A percentile compares a stretch with the other conserved stretches of the same genome.
These are phyloP conservation scores for Pisolithus albus DNA, from an alignment of 768 basidiomycete genomes.

Conservation along the genomic window DNA sequence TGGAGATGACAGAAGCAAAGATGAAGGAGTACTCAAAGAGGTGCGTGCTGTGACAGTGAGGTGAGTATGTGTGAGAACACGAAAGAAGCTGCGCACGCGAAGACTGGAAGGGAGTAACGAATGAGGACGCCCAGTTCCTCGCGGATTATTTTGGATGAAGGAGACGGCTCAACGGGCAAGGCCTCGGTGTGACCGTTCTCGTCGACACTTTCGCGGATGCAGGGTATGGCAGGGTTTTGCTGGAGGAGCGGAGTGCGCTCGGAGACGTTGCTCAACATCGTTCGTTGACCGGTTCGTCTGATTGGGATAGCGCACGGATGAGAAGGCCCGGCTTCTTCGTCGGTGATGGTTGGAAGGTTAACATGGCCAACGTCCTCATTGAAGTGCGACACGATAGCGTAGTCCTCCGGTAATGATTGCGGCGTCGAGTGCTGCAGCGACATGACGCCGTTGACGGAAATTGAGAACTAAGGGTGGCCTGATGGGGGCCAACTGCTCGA, in stretches of 20 bases:
- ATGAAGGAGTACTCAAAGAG: conserved; percentile 82
- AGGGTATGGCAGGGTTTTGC: conserved; percentile 42
- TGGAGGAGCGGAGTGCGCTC: conserved; percentile 56
- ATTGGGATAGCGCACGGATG: conserved; percentile 7
- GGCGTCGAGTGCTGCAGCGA: conserved; percentile 19
- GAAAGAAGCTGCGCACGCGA: conserved; percentile 43
- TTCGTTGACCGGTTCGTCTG: neutral
- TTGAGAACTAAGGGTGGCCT: neutral
- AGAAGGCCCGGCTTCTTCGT: conserved; percentile 14
- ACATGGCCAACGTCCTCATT: conserved; percentile 28
- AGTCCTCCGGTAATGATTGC: conserved; percentile 58
- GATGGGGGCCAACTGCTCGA: neutral
- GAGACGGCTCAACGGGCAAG: conserved; percentile 11
- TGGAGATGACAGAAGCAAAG: conserved; percentile 75
- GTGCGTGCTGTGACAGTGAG: conserved; percentile 48
- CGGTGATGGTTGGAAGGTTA: neutral
- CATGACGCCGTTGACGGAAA: neutral
- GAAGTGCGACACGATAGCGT: conserved; percentile 51
- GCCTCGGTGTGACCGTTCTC: neutral
- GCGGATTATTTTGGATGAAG: conserved; percentile 34
- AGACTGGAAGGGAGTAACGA: conserved; percentile 65
- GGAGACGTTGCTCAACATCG: conserved; percentile 7
- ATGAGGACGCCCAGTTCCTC: conserved; percentile 56
- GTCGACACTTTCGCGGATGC: conserved; percentile 48
- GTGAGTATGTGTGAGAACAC: neutral